Base-by-base conservation (phyloP, 2,329 filamentous ascomycete species). In the Exophiala xenobiotica region DNA sequence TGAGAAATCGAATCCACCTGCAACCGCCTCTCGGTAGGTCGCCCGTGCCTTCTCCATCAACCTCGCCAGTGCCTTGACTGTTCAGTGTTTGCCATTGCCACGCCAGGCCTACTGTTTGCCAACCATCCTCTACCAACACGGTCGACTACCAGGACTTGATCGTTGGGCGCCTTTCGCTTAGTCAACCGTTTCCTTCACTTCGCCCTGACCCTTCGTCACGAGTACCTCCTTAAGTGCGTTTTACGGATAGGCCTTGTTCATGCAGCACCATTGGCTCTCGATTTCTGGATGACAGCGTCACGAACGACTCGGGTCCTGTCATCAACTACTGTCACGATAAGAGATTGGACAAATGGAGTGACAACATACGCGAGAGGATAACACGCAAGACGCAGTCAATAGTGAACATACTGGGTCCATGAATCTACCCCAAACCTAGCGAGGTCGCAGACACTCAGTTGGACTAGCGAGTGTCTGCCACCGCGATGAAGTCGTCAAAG, bases 401-500 rank as follows among this genome's bases (percentile, higher is more conserved):
- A 11, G 2, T 40, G 38, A 14, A 12, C 20, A n/a, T n/a, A 40
- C 11, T 20, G 38, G 8, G 31, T 53, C 53, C 53, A 56, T 56
- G 53, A 50, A 44, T 56, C 38, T 42, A 40, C 19, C 41, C 23
- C 33, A 29, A 50, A 20, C 26, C 16, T 20, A 7, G 27, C 39
- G 31, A 57, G 49, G 51, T 56, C 53, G 57, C 52, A 54, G 57
- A 57, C 54, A 52, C 50, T 47, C 48, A 43, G 35, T 20, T 51
- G 49, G 45, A 42, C 39, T 33, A 46, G 24, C 33, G 51, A 51
- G 47, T 55, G 56, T 55, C 51, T 54, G 56, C 53, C 41, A 35
- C 46, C 48, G 49, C 19, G 29, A 61, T 60, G 57, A 58, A 58
- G 39, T 42, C 57, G 24, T 40, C 55, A 41, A 61, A 57, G 41